Percentiles rank a stretch among this genome's conserved stretches.
phyloP scores from a whole-genome alignment of 768 basidiomycete genomes.

The Termitomyces titanicus region DNA sequence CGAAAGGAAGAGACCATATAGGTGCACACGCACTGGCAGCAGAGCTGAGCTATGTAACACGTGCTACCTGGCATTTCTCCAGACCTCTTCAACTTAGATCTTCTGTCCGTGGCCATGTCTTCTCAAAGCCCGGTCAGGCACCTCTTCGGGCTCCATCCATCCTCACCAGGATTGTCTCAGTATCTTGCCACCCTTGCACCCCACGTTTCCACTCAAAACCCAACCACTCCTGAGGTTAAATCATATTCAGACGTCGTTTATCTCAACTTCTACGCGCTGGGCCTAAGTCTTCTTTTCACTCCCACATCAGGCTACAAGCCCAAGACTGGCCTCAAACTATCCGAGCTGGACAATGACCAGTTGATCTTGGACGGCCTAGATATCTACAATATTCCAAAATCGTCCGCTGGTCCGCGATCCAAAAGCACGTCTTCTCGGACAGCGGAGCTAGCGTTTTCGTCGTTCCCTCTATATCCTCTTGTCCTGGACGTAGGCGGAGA shows the following conservation, averaged over 20 bases:
- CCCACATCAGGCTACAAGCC: slow-evolving; percentile 67
- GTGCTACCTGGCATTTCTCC: background rate
- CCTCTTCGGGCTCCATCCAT: slow-evolving; percentile 52
- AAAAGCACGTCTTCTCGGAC: slow-evolving; percentile 31
- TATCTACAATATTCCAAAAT: slow-evolving; percentile 64
- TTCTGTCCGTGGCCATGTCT: background rate
- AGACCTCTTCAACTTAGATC: too few relatives aligned
- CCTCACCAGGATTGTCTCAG: slow-evolving; percentile 37
- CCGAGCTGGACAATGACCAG: slow-evolving; percentile 44
- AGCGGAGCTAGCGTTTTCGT: slow-evolving; percentile 51
- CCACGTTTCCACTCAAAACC: slow-evolving; percentile 16
- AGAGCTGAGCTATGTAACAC: background rate
- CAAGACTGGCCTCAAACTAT: slow-evolving; percentile 36
- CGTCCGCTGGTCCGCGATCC: slow-evolving; percentile 24
- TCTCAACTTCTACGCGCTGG: slow-evolving; percentile 77
- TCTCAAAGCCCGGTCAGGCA: slow-evolving; percentile 14
- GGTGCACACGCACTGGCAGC: background rate
- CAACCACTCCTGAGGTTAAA: slow-evolving; percentile 61
- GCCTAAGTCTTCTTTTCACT: slow-evolving; percentile 76
- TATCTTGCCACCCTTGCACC: slow-evolving; percentile 38
- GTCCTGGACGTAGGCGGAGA: slow-evolving; percentile 34
- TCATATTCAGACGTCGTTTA: slow-evolving; percentile 82
- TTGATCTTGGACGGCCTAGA: slow-evolving; percentile 71
- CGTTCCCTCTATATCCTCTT: slow-evolving; percentile 57
- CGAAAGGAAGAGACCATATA: slow-evolving; percentile 3